Evolutionary conservation across 169 alveolate genomes (phyloP).

Genomic region (Plasmodium vivax): DNA sequence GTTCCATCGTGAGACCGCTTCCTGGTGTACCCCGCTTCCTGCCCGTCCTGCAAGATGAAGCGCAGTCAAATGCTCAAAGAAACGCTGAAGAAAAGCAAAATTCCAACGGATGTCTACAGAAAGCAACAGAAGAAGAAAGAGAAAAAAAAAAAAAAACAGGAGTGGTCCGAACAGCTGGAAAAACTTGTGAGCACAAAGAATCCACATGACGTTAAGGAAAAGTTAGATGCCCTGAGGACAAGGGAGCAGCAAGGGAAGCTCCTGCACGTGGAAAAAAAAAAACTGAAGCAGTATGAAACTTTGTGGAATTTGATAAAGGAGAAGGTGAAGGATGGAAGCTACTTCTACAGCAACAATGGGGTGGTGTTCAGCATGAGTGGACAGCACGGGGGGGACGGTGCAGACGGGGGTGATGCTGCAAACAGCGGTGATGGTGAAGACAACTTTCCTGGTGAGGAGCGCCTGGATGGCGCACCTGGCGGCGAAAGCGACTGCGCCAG

Average conservation of each 20-base stretch:
- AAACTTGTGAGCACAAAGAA: slow-evolving; percentile 58
- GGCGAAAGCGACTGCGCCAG: background rate
- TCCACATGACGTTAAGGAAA: slow-evolving; percentile 58
- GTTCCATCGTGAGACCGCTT: background rate
- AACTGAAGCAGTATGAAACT: slow-evolving; percentile 55
- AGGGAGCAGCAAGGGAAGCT: slow-evolving; percentile 69
- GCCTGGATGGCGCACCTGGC: background rate
- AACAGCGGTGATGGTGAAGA: background rate
- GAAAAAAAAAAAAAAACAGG: slow-evolving; percentile 51
- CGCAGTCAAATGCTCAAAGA: slow-evolving; percentile 5
- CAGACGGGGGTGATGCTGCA: background rate
- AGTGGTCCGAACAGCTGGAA: slow-evolving; percentile 50
- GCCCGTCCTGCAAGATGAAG: background rate
- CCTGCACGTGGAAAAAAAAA: slow-evolving; percentile 50
- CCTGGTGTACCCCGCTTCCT: background rate
- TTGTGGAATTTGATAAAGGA: slow-evolving; percentile 74
- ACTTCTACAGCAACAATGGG: slow-evolving; percentile 52
- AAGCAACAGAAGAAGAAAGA: slow-evolving; percentile 68
- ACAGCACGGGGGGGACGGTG: background rate
- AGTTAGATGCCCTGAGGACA: slow-evolving; percentile 39
- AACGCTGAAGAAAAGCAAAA: slow-evolving; percentile 11
- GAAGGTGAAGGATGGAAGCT: slow-evolving; percentile 42
- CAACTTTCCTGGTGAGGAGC: background rate
- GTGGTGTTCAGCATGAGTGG: slow-evolving; percentile 35
- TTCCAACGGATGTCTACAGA: slow-evolving; percentile 59